A percentile compares a stretch with the other conserved stretches of the same genome.
These are phyloP conservation scores for Coemansia sp. DNA, from an alignment of 192 early-diverging fungal genomes.

Conservation along the genomic window DNA sequence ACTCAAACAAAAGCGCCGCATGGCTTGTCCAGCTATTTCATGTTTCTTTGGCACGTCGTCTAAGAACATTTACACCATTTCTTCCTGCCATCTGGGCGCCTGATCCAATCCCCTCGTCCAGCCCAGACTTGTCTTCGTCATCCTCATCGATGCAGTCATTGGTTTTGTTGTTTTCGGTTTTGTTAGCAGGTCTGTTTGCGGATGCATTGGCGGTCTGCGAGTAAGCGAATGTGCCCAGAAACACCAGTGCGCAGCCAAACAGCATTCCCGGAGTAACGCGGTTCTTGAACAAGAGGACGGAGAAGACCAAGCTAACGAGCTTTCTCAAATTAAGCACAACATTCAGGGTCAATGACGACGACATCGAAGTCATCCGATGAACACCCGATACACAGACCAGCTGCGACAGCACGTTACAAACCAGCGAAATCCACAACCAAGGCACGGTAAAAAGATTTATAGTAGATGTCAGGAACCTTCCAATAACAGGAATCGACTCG, in stretches of 20 bases:
- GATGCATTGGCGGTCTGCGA: conserved; percentile 25
- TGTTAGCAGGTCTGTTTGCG: not conserved
- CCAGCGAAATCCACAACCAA: conserved; percentile 69
- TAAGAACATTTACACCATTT: not conserved
- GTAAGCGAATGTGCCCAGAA: conserved; percentile 80
- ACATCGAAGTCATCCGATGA: conserved; percentile 73
- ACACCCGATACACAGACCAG: conserved; percentile 89
- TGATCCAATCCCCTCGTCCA: conserved; percentile 7
- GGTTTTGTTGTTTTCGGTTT: too few relatives aligned
- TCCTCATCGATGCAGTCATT: too few relatives aligned
- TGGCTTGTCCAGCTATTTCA: too few relatives aligned
- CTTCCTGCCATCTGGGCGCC: not conserved
- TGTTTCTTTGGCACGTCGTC: not conserved
- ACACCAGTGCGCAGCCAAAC: conserved; percentile 72
- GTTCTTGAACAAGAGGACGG: conserved; percentile 78
- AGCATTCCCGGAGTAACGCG: conserved; percentile 64
- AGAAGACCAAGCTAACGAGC: conserved; percentile 77
- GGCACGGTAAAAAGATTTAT: conserved; percentile 56
- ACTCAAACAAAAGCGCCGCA: too few relatives aligned
- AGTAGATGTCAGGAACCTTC: not conserved
- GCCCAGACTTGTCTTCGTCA: not conserved
- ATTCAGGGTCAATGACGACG: conserved; percentile 80
- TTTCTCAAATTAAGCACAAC: conserved; percentile 86
- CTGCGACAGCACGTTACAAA: conserved; percentile 77
- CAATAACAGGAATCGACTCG: conserved; percentile 2